Base-by-base conservation (phyloP, 768 basidiomycete species). In the Russula dissimulans region DNA sequence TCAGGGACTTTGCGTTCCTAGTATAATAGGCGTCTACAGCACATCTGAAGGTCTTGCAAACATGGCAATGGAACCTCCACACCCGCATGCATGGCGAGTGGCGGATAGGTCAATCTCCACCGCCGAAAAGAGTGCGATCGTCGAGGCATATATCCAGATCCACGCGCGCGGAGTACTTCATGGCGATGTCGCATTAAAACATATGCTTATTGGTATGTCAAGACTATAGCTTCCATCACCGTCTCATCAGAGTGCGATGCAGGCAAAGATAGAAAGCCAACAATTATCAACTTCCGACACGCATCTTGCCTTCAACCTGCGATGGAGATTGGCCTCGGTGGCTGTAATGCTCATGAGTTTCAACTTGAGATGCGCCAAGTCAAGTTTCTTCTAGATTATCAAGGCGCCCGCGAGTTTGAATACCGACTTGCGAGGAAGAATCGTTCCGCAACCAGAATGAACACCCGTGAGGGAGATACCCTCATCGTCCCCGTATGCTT, bases 41-140 rank as follows among this genome's bases (percentile, higher is more conserved):
- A 71, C 72, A 60, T 64, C 74, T 39, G 72, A 71, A 46, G 67
- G 71, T 4, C 70, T 79, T 54, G 54, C 58, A 47, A 75, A 75
- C 62, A 66, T 79, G 5, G 73, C 78, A 9, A 79, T 83, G 76
- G 81, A 81, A 65, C 71, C 77, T 12, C 85, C 85, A 1, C 81
- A 85, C 63, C 72, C 70, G 12, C 75, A 75, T 6, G 81, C 83
- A 67, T 85, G 85, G 83, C 76, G 82, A 57, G 78, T 83, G 57
- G 81, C 85, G 5, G 79, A 78, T 6, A 69, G 76, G 6, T 76
- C 73, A 41, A 84, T 86, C 81, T 81, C 83, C 2, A 66, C 67
- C 12, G 65, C 73, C 12, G 70, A 84, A 57, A 86, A 86, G 69
- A 70, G 77, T 59, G 73, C 72, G 32, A 78, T 81, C 57, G 69